These are phyloP conservation scores for Aspergillus haitiensis DNA, from an alignment of 495 filamentous ascomycete genomes.

Conservation along the genomic window DNA sequence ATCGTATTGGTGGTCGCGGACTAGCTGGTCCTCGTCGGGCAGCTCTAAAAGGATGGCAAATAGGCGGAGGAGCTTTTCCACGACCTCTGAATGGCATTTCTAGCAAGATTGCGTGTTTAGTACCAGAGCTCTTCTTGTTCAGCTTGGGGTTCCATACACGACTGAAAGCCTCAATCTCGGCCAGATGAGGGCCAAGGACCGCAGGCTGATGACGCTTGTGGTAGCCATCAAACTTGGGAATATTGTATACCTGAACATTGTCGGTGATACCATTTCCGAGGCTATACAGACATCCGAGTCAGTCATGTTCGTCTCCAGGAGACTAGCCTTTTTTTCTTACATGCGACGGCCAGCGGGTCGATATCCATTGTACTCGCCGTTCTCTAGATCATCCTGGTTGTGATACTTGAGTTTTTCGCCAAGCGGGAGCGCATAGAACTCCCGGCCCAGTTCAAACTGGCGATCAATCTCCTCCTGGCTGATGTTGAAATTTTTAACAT, in stretches of 20 bases:
- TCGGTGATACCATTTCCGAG: constrained; percentile 48
- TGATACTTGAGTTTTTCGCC: constrained; percentile 57
- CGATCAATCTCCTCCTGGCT: constrained; percentile 55
- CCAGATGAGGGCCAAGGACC: constrained; percentile 32
- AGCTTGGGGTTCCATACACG: constrained; percentile 24
- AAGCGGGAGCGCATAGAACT: constrained; percentile 54
- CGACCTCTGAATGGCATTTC: constrained; percentile 51
- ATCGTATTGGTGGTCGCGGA: constrained; percentile 49
- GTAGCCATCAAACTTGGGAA: constrained; percentile 51
- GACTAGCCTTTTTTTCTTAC: constrained; percentile 24
- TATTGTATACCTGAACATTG: constrained; percentile 54
- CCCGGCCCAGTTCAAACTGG: constrained; percentile 57
- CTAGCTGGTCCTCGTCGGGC: constrained; percentile 49
- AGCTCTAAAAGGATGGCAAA: constrained; percentile 54
- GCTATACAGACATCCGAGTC: constrained; percentile 19
- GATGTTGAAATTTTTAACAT: constrained; percentile 56
- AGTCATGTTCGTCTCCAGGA: too few species aligned
- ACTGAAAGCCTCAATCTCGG: constrained; percentile 45
- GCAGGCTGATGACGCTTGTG: constrained; percentile 42
- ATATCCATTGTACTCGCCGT: constrained; percentile 46
- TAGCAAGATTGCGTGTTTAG: constrained; percentile 9
- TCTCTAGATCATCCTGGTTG: constrained; percentile 30
- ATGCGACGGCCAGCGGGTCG: constrained; percentile 46
- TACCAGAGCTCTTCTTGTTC: too few species aligned
- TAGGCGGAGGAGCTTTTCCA: constrained; percentile 52